phyloP scores from a whole-genome alignment of 2,329 filamentous ascomycete species.

The Fusarium domesticum region DNA sequence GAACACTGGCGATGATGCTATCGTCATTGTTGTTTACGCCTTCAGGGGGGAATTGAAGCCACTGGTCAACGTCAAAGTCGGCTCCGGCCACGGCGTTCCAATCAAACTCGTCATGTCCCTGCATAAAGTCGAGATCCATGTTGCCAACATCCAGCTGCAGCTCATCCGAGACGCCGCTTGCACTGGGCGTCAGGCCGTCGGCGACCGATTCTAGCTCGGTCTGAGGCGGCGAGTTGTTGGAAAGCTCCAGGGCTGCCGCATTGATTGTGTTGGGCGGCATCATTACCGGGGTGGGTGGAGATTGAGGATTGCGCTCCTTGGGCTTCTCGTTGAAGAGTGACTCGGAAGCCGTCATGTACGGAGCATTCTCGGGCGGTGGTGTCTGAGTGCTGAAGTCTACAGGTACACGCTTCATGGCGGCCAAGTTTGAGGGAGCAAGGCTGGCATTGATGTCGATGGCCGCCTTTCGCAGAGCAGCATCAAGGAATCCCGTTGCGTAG shows the following conservation, averaged over 20 bases:
- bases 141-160: slow-evolving; percentile 34
- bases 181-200: slow-evolving; percentile 43
- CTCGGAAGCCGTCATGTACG: slow-evolving; percentile 43
- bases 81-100: slow-evolving; percentile 52
- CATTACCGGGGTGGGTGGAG: slow-evolving; percentile 22
- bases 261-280: slow-evolving; percentile 40
- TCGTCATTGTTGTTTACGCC: slow-evolving; percentile 42
- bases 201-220: slow-evolving; percentile 41
- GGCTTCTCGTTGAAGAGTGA: slow-evolving; percentile 37
- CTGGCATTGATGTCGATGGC: slow-evolving; percentile 64
- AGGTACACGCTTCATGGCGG: slow-evolving; percentile 37
- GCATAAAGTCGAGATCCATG: slow-evolving; percentile 47
- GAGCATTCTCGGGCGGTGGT: slow-evolving; percentile 52
- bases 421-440: slow-evolving; percentile 32
- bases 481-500: slow-evolving; percentile 92
- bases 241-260: slow-evolving; percentile 35
- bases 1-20: slow-evolving; percentile 35
- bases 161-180: slow-evolving; percentile 44
- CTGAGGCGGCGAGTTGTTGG: slow-evolving; percentile 43
- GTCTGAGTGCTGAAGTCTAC: slow-evolving; percentile 44
- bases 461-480: slow-evolving; percentile 84
- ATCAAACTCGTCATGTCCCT: slow-evolving; percentile 49
- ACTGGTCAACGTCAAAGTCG: slow-evolving; percentile 58
- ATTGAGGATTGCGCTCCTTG: slow-evolving; percentile 16
- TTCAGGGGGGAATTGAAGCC: slow-evolving; percentile 56